Conservation (phyloP, 2,329 filamentous ascomycete genomes). For the Aspergillus felis region DNA sequence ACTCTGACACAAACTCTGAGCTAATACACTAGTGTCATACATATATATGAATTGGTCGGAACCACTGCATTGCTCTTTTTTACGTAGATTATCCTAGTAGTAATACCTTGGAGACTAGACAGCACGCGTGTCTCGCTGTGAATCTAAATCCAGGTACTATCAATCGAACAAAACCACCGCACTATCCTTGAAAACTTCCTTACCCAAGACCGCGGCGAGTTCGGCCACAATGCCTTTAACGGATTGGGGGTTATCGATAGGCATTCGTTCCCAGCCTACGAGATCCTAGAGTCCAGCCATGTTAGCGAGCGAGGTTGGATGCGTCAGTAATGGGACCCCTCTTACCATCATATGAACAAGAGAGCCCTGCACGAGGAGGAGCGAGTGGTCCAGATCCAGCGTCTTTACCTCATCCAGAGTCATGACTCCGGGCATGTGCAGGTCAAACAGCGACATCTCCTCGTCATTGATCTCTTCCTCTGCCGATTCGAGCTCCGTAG, state of each 20-base stretch:
- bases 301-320: not conserved
- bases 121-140: not conserved
- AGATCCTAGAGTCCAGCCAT: constrained; percentile 33
- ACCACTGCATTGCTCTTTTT: not conserved
- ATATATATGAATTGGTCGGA: not conserved
- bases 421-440: constrained; percentile 45
- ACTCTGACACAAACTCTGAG: not conserved
- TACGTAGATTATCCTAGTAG: not conserved
- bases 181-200: constrained; percentile 38
- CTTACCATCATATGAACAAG: constrained; percentile 44
- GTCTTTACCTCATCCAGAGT: constrained; percentile 39
- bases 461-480: constrained; percentile 33
- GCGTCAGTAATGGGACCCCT: not conserved
- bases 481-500: constrained; percentile 2
- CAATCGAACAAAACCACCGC: constrained; percentile 39
- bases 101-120: not conserved
- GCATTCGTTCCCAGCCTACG: constrained; percentile 44
- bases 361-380: constrained; percentile 37
- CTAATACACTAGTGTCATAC: constrained; percentile 1
- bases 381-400: constrained; percentile 44
- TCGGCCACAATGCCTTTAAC: constrained; percentile 47
- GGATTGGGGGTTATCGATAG: constrained; percentile 40
- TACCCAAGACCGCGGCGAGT: constrained; percentile 43
- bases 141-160: not conserved
- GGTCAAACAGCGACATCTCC: constrained; percentile 43